Base-by-base conservation (phyloP, 148 eudicot species). In the Suaeda aralocaspica region DNA sequence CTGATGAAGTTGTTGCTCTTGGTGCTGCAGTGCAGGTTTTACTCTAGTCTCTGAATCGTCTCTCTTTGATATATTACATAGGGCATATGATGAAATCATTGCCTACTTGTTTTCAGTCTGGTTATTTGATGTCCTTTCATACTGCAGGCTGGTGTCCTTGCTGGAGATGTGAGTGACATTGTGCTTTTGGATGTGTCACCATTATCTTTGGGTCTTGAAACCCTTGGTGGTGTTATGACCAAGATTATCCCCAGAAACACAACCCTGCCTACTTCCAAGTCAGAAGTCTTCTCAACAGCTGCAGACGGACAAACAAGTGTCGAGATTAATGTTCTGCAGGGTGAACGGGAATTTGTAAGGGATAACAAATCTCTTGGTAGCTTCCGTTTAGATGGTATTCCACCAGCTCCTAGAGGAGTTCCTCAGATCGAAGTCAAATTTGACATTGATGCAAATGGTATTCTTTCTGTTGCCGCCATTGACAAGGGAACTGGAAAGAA, bases 221-320 rank as follows among this genome's bases (percentile, higher is more conserved):
- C 97, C 31, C 88, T 94, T 36, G 98, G 98, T 75, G 96, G 98
- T 49, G 97, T 91, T 10, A 91, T 94, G 98, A 91, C 98, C n/a
- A 94, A 91, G 84, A 90, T 93, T 49, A 93, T 93, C 64, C 92
- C 96, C 6, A 78, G 97, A 73, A 93, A 91, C 78, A 94, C 98
- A 9, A 89, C 97, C 33, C 69, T 92, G 55, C 98, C 98, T 66
- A 90, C 98, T 19, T 92, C 98, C 55, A 92, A 92, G 75, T 92
- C 96, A 18, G 96, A 92, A 72, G 98, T 92, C 29, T 92, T 92
- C 89, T 92, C 98, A 24, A 92, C 98, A 18, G 96, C 98, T 66
- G 98, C 98, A 31, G 98, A 92, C 82, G 98, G 98, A 57, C 96
- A 92, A 80, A 92, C 98, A 2, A 92, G 98, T 75, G 98, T 92